phyloP scores from a whole-genome alignment of 1,284 basidiomycete species.

The Polyporus tsugae region DNA sequence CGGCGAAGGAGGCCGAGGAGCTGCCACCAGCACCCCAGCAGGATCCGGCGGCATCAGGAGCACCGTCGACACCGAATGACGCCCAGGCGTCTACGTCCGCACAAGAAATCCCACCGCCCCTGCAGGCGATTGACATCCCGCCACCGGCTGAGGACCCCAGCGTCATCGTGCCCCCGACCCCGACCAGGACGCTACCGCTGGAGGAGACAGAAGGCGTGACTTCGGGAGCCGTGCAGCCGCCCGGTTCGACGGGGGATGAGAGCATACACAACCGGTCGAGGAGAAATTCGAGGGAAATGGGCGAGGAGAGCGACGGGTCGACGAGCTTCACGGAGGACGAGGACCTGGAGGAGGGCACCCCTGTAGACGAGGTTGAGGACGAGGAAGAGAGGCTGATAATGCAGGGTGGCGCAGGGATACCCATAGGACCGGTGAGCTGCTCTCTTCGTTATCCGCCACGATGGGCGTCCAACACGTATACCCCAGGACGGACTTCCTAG shows the following conservation, averaged over 20 bases:
- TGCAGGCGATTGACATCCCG: constrained; percentile 40
- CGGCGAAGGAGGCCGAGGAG: constrained; percentile 39
- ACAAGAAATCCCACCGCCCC: constrained; percentile 34
- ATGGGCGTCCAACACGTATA: constrained; percentile 11
- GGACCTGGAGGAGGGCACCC: constrained; percentile 53
- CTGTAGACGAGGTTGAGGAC: constrained; percentile 62
- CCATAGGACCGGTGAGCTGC: constrained; percentile 71
- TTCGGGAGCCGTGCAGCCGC: constrained; percentile 75
- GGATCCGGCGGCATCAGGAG: constrained; percentile 16
- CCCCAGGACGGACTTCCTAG: constrained; percentile 83
- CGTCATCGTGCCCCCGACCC: constrained; percentile 62
- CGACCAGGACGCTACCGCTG: constrained; percentile 50
- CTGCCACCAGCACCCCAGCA: constrained; percentile 35
- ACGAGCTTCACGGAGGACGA: constrained; percentile 57
- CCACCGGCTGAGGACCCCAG: constrained; percentile 40
- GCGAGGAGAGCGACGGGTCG: constrained; percentile 52
- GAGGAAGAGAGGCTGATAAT: constrained; percentile 84
- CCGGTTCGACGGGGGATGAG: constrained; percentile 69
- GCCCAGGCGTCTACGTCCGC: constrained; percentile 26
- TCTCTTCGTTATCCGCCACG: neutral
- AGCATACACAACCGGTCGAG: constrained; percentile 38
- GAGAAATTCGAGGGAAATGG: constrained; percentile 46
- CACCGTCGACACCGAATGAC: constrained; percentile 25
- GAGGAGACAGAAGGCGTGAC: constrained; percentile 72
- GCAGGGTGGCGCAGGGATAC: constrained; percentile 86